Percentiles rank a stretch among this genome's conserved stretches.
phyloP scores from a whole-genome alignment of 2,329 filamentous ascomycete species.

The Pseudogymnoascus sp. region DNA sequence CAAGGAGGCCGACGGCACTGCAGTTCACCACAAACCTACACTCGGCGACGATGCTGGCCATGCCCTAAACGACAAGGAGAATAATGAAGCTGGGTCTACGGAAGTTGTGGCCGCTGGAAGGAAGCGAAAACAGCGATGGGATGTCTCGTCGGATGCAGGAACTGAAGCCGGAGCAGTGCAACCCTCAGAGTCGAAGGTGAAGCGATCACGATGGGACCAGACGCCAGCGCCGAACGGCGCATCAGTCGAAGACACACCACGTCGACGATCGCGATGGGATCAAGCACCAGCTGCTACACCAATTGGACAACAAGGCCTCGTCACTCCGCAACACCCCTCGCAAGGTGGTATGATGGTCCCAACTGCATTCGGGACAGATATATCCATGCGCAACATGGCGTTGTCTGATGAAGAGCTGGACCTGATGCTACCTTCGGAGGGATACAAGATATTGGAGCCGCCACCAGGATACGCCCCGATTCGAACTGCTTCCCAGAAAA shows the following conservation, averaged over 20 bases:
- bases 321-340: constrained; percentile 68
- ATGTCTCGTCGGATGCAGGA: constrained; percentile 56
- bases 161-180: constrained; percentile 43
- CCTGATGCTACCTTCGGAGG: constrained; percentile 79
- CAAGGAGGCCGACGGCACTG: constrained; percentile 46
- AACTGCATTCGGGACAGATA: constrained; percentile 70
- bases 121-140: constrained; percentile 95
- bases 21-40: constrained; percentile 61
- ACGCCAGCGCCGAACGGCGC: constrained; percentile 49
- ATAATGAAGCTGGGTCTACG: constrained; percentile 59
- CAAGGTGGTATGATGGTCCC: constrained; percentile 46
- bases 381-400: constrained; percentile 68
- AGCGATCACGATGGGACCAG: constrained; percentile 80
- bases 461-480: constrained; percentile 87
- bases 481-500: constrained; percentile 65
- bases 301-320: constrained; percentile 63
- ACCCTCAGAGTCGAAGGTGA: constrained; percentile 47
- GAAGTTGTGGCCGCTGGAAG: constrained; percentile 54
- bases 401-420: constrained; percentile 93
- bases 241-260: constrained; percentile 49
- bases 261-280: constrained; percentile 84
- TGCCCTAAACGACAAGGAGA: constrained; percentile 55
- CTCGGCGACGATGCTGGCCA: constrained; percentile 53
- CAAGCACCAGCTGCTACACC: constrained; percentile 77
- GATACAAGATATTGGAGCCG: constrained; percentile 85